phyloP scores from a whole-genome alignment of 495 filamentous ascomycete genomes.

The Letharia lupina region DNA sequence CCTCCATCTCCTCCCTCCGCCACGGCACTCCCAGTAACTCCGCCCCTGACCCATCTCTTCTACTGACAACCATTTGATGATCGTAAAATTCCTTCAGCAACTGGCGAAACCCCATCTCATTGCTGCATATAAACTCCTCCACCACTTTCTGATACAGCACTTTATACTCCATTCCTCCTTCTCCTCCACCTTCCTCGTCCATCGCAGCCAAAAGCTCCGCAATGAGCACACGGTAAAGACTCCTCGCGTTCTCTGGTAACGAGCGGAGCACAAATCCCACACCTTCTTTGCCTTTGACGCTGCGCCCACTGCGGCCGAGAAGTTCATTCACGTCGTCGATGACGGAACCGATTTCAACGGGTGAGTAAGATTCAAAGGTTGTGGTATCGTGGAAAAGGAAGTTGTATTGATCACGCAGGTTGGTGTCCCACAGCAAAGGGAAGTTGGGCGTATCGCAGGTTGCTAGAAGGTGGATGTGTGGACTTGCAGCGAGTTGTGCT shows the following conservation, averaged over 20 bases:
- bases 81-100: constrained; percentile 96
- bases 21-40: constrained; percentile 83
- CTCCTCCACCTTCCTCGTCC: constrained; percentile 39
- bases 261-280: constrained; percentile 84
- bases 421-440: constrained; percentile 80
- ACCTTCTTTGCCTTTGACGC: constrained; percentile 82
- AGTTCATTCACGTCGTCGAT: constrained; percentile 83
- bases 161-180: constrained; percentile 61
- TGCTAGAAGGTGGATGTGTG: constrained; percentile 63
- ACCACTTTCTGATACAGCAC: constrained; percentile 89
- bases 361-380: constrained; percentile 68
- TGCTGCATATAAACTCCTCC: constrained; percentile 93
- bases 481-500: constrained; percentile 64
- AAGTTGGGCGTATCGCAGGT: constrained; percentile 84
- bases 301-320: constrained; percentile 71
- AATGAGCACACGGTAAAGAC: constrained; percentile 73
- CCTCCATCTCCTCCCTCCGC: constrained; percentile 80
- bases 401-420: constrained; percentile 65
- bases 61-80: constrained; percentile 87
- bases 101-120: constrained; percentile 89
- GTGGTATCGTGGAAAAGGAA: constrained; percentile 92
- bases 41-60: constrained; percentile 74
- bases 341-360: constrained; percentile 56
- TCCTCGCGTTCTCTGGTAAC: constrained; percentile 84
- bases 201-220: constrained; percentile 70